phyloP scores from a whole-genome alignment of 192 early-diverging fungal species.

The Coemansia sp. region DNA sequence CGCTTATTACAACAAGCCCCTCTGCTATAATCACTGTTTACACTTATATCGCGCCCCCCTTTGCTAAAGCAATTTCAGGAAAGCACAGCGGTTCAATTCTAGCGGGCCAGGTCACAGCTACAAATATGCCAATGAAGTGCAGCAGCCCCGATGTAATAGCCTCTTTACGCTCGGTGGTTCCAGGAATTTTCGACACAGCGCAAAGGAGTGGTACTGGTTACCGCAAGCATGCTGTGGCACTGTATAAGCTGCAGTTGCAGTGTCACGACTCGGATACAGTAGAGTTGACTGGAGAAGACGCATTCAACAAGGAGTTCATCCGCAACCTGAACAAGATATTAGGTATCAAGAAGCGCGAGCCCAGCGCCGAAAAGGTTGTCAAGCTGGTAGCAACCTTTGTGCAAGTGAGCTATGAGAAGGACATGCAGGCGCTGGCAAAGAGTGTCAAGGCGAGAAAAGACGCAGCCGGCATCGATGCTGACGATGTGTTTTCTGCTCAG shows the following conservation, averaged over 20 bases:
- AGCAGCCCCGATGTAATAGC: conserved; percentile 43
- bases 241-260: conserved; percentile 70
- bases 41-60: not conserved
- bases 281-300: conserved; percentile 58
- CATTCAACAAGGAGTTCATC: conserved; percentile 74
- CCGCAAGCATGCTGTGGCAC: conserved; percentile 69
- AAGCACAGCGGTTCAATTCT: not conserved
- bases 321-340: conserved; percentile 78
- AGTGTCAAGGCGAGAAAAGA: conserved; percentile 4
- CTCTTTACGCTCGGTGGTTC: conserved; percentile 54
- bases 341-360: conserved; percentile 70
- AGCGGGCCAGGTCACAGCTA: not conserved
- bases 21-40: not conserved
- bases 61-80: not conserved
- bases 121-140: conserved; percentile 29
- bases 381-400: conserved; percentile 76
- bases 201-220: conserved; percentile 65
- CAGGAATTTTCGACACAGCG: conserved; percentile 74
- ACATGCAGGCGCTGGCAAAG: conserved; percentile 34
- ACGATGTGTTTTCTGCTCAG: conserved; percentile 34
- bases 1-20: not conserved
- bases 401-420: conserved; percentile 66
- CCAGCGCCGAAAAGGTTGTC: conserved; percentile 67
- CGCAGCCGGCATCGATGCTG: conserved; percentile 7
- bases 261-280: conserved; percentile 46